Base-by-base conservation (phyloP, 2,329 filamentous ascomycete species). In the Fusarium tjaetaba region DNA sequence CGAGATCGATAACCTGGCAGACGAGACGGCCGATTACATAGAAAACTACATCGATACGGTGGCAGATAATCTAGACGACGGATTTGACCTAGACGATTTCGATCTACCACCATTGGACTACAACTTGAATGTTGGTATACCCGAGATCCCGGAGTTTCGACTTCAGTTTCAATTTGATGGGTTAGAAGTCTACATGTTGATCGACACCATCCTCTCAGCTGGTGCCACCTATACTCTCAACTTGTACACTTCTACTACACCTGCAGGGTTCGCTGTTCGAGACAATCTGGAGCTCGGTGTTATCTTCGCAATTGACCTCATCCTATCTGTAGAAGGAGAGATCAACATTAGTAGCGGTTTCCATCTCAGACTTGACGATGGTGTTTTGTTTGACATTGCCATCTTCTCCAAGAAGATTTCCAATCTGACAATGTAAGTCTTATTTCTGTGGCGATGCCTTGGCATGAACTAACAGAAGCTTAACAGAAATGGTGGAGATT, bases 361-460 rank as follows among this genome's bases (percentile, higher is more conserved):
- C 11, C 51, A 55, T n/a, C 34, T 55, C 14, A 55, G 15, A 41
- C 15, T 55, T 1, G 34, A 41, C 3, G 34, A 55, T 18, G 51
- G 51, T 2, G 51, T 41, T 10, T n/a, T 28, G 4, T 28, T 55
- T 13, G 51, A 41, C 7, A 22, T 55, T 41, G 34, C 20, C 7
- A 30, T 55, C 15, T 55, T 55, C 7, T 16, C 34, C 7, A 55
- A 28, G 2, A 5, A 30, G 5, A 18, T 55, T n/a, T 41, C 51
- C 2, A 41, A 7, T n/a, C 5, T 55, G 8, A 41, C 24, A 10
- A 41, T 55, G 51, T 3, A n/a, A 18, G 51, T 55, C 3, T 10
- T 28, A 0, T 7, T 6, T 24, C 22, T 14, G 10, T 13, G 11
- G 7, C 30, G 0, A 2, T 20, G 0, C 18, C 0, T 24, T 24